Base-by-base conservation (phyloP, 2,329 filamentous ascomycete species). In the Claviceps citrina region DNA sequence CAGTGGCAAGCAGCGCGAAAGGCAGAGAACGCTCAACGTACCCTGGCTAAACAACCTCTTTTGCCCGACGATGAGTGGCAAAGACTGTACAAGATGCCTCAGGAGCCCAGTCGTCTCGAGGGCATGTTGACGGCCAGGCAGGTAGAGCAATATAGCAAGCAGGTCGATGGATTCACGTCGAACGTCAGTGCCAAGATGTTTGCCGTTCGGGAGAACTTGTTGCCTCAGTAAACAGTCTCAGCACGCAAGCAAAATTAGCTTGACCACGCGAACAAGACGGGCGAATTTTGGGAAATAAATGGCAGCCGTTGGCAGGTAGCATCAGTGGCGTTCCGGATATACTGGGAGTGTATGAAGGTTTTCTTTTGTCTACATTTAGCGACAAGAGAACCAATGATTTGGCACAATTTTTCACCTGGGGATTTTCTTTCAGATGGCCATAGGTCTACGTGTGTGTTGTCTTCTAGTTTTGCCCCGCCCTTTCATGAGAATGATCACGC, bases 51-150 rank as follows among this genome's bases (percentile, higher is more conserved):
- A 73, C 86, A 96, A 65, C 62, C 81, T 31, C 78, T 77, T 28
- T 75, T 96, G 37, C 86, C 91, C 28, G 91, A 98, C 67, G 89
- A 96, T 55, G 91, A 98, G 70, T 98, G 87, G 87, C 84, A 93
- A 67, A 81, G 84, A 59, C 72, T 96, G 53, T 98, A 96, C 76
- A 98, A 98, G 76, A 75, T 98, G 51, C 91, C 91, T 20, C 80
- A 85, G 59, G 89, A 96, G 68, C 89, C 91, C 42, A 93, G 82
- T 65, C 73, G 89, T 50, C 68, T 96, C 51, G 89, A 96, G 68
- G 84, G 82, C 49, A 84, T 98, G 73, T 70, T 98, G 57, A 93
- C 95, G 61, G 87, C 84, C 47, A 77, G 86, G 64, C 91, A 98
- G 68, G 86, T 95, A 41, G 87, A 96, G 67, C 89, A 96, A 67